Conservation (phyloP, 140 eudicot species). For the Ambrosia hybrid region DNA sequence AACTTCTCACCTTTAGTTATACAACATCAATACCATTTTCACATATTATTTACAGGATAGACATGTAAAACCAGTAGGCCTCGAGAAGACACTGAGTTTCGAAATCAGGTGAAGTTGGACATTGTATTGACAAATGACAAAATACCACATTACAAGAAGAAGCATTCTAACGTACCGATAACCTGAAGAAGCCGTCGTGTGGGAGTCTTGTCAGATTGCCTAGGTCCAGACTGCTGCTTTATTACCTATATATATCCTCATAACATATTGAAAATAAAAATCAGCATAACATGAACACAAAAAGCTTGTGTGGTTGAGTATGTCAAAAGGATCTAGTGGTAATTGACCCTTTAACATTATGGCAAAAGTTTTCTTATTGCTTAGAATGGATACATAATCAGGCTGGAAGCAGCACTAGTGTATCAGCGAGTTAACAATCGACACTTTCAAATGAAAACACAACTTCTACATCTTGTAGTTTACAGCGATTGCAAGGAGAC, state of each 20-base stretch:
- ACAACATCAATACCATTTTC: too few relatives aligned
- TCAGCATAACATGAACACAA: conserved; percentile 10
- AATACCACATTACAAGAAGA: conserved; percentile 8
- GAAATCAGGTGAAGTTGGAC: not conserved
- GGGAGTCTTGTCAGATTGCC: conserved; percentile 70
- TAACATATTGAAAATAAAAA: conserved; percentile 14
- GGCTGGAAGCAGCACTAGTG: too few relatives aligned
- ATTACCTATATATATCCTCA: conserved; percentile 54
- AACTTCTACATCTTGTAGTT: not conserved
- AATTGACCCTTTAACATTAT: conserved; percentile 1
- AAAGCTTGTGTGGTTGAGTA: conserved; percentile 2
- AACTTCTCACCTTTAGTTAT: too few relatives aligned
- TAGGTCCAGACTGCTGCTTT: conserved; percentile 70
- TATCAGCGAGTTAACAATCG: not conserved
- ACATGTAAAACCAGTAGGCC: too few relatives aligned
- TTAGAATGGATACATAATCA: too few relatives aligned
- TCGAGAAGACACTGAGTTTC: too few relatives aligned
- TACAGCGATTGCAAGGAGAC: not conserved
- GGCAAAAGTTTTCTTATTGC: too few relatives aligned
- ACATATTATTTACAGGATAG: too few relatives aligned
- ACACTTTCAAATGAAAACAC: not conserved
- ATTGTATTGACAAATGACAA: not conserved
- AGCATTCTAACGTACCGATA: conserved; percentile 52
- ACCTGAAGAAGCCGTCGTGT: conserved; percentile 90
- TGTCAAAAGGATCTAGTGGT: not conserved